Evolutionary conservation across 2,329 filamentous ascomycete genomes (phyloP).

Genomic region (Ascochyta fabae): DNA sequence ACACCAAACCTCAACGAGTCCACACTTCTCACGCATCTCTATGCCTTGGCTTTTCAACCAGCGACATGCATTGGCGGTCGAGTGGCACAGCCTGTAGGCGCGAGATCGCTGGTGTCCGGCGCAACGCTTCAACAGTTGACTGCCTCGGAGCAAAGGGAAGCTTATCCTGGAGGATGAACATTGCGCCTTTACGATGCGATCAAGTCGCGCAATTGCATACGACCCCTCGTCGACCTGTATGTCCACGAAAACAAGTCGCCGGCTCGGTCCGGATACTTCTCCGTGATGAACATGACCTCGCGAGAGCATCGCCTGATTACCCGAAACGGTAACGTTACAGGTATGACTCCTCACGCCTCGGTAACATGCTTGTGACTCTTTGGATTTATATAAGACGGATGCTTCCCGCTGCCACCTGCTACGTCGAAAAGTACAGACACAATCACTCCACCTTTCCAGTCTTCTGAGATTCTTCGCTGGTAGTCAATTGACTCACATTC

Average conservation of each 20-base stretch:
- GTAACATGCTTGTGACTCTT: slow-evolving; percentile 18
- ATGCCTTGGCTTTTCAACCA: slow-evolving; percentile 7
- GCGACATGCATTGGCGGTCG: background rate
- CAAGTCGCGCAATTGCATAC: slow-evolving; percentile 16
- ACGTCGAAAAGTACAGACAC: background rate
- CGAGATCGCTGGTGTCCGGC: background rate
- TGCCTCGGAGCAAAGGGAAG: slow-evolving; percentile 10
- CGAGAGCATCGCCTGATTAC: slow-evolving; percentile 22
- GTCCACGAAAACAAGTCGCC: slow-evolving; percentile 18
- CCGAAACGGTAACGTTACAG: slow-evolving; percentile 16
- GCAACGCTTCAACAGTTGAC: background rate
- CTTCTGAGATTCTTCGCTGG: background rate
- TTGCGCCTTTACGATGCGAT: slow-evolving; percentile 1
- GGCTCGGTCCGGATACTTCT: slow-evolving; percentile 18
- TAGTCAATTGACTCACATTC: background rate
- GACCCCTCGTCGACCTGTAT: slow-evolving; percentile 3
- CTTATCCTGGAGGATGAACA: background rate
- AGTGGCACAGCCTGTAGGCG: slow-evolving; percentile 1
- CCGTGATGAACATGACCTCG: slow-evolving; percentile 17
- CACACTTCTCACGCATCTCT: slow-evolving; percentile 8
- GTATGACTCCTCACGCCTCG: slow-evolving; percentile 15
- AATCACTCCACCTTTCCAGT: background rate
- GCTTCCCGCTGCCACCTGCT: background rate
- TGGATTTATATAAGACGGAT: slow-evolving; percentile 6
- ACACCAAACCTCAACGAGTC: slow-evolving; percentile 9